These are phyloP conservation scores for Trichoderma guizhouense DNA, from an alignment of 2,329 filamentous ascomycete species.

Conservation along the genomic window DNA sequence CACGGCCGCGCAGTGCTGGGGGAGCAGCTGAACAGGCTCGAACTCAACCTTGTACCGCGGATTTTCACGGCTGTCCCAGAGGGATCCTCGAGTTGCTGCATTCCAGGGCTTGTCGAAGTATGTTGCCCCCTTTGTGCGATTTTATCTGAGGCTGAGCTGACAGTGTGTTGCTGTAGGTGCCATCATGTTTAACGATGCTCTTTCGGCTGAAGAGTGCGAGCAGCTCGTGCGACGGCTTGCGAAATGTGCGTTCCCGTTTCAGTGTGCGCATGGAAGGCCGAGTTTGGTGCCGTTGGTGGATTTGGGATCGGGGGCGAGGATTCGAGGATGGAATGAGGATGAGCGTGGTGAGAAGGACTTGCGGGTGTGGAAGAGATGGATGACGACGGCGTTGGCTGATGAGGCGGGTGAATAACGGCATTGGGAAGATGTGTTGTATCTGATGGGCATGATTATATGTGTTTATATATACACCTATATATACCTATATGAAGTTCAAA, in stretches of 20 bases:
- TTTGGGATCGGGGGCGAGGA: constrained; percentile 35
- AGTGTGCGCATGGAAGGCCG: constrained; percentile 76
- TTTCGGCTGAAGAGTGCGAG: constrained; percentile 57
- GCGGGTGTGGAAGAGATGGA: constrained; percentile 26
- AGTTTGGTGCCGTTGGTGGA: constrained; percentile 63
- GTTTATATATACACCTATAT: not conserved
- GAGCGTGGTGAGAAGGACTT: not conserved
- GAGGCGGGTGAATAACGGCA: not conserved
- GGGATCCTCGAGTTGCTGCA: constrained; percentile 74
- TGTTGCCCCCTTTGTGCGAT: constrained; percentile 23
- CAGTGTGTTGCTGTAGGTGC: constrained; percentile 44
- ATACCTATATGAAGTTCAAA: not conserved
- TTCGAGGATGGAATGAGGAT: constrained; percentile 28
- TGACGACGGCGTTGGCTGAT: not conserved
- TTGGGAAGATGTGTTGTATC: not conserved
- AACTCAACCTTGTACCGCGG: constrained; percentile 50
- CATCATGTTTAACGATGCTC: constrained; percentile 79
- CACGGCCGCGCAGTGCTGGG: not conserved
- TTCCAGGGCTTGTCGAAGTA: constrained; percentile 71
- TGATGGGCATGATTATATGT: not conserved
- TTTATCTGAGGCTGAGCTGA: no score
- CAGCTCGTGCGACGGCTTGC: constrained; percentile 56
- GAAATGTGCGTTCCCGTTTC: constrained; percentile 69
- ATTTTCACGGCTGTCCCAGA: constrained; percentile 66
- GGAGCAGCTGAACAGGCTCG: constrained; percentile 14